These are phyloP conservation scores for Dentipellis fragilis DNA, from an alignment of 768 basidiomycete species.

Conservation along the genomic window DNA sequence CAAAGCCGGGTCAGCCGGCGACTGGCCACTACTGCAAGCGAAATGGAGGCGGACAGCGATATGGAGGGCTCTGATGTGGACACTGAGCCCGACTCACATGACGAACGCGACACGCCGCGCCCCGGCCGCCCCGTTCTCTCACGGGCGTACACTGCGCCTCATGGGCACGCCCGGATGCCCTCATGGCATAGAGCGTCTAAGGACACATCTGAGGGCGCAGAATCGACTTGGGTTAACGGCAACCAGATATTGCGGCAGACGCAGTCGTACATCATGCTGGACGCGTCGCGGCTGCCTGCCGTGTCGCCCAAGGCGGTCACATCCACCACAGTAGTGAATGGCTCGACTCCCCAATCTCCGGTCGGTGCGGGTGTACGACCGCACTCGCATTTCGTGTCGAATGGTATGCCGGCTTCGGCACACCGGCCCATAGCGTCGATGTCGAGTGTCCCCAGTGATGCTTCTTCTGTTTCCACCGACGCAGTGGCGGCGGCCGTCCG, in stretches of 20 bases:
- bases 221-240: neutral
- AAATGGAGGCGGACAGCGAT: neutral
- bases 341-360: too few relatives aligned
- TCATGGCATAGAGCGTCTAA: neutral
- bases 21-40: neutral
- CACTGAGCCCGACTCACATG: neutral
- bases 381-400: too few relatives aligned
- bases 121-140: neutral
- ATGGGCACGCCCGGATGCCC: neutral
- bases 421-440: too few relatives aligned
- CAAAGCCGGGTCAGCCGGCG: neutral
- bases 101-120: neutral
- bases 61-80: neutral
- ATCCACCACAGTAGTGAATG: neutral
- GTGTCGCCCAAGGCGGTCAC: slow-evolving; percentile 20
- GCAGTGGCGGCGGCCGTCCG: neutral
- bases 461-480: neutral
- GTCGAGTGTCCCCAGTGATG: too few relatives aligned
- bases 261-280: slow-evolving; percentile 38
- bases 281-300: slow-evolving; percentile 28
- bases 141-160: neutral
- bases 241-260: slow-evolving; percentile 10
- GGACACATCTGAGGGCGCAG: neutral
- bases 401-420: too few relatives aligned
- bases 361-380: too few relatives aligned